Evolutionary conservation across 1,284 basidiomycete species (phyloP), one percentile per base, ranked within the genome.

Genomic region (Fistulinella staudtii): DNA sequence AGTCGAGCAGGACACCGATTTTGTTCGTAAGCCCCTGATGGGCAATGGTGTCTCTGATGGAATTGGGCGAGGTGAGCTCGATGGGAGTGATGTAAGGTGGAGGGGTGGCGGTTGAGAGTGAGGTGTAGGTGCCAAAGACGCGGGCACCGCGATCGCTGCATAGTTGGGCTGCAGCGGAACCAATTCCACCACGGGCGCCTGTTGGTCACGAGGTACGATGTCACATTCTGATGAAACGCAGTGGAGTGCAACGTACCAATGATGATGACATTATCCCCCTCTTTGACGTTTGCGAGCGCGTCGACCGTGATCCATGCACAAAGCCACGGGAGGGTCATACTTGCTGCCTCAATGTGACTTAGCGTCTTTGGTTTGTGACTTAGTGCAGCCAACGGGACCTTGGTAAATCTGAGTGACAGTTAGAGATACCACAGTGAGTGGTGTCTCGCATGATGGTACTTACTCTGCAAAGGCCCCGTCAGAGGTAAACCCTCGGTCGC

Each of bases 271-370:
- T 65, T 65, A 22, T 64, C 62, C 10, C 60, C 64, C 21, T 53
- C n/a, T 39, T 64, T 65, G 37, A 67, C 57, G 8, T 56, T 45
- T 18, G 62, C 64, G 8, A 67, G 64, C 8, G 53, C 65, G 11
- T 67, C 46, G 11, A 64, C 61, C 2, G 64, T 65, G 47, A 67
- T 67, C 65, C 65, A 64, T 7, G 65, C 65, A 41, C 62, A 64
- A n/a, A 66, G 52, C 64, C 65, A 67, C 0, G 57, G 54, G 7
- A 64, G 63, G 0, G 62, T 62, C 52, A 64, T 64, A 34, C 62
- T 66, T n/a, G 57, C 62, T 7, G 64, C 65, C 28, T 54, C 39
- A 17, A 15, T 10, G n/a, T 64, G 65, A 21, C 42, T 52, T 22
- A 64, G 27, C 2, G 35, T 47, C 35, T 51, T 22, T 4, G 65